Evolutionary conservation across 805 yeast species (phyloP), one percentile per base, ranked within the genome.

Genomic region (Pichia insulana): DNA sequence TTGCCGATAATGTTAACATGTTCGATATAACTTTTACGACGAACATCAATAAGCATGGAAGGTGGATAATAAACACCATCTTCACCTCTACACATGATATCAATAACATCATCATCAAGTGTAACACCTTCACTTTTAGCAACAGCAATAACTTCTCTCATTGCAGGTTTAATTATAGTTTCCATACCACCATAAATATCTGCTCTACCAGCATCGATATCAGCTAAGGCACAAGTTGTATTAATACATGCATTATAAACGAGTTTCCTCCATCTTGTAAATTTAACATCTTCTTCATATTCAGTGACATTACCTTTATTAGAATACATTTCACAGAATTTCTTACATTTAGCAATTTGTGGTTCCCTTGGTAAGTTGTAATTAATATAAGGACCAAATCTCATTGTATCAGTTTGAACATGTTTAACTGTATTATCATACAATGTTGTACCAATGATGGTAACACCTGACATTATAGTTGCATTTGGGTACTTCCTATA

Each of bases 181-280:
- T 57, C 56, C 28, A 50, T 42, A 41, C 57, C 58, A 20, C 58
- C 59, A 40, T 50, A 54, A 2, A 49, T 6, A 16, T 50, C 57
- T 15, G 61, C 42, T 36, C 65, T 58, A 20, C 70, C 71, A 28
- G 60, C 60, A 40, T 68, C 72, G 31, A 62, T 56, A 31, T 59
- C 51, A 16, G 68, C 62, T 38, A 68, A 50, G 3, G 70, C 64
- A 49, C 72, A 61, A 8, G 70, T 54, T 3, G 75, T 61, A 54
- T 71, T 71, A 41, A 68, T 58, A 4, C 71, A 58, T 30, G 71
- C 69, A 43, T 71, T 71, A 54, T 70, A 71, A 17, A 71, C 57
- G 48, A 71, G 56, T 46, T 71, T 70, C 36, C 63, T 57, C 70
- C 73, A 67, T 49, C 76, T 56, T 10, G 65, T 58, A 49, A 45